Evolutionary conservation across 306 rosid genomes (phyloP).

Genomic region (Astragalus membranaceus): DNA sequence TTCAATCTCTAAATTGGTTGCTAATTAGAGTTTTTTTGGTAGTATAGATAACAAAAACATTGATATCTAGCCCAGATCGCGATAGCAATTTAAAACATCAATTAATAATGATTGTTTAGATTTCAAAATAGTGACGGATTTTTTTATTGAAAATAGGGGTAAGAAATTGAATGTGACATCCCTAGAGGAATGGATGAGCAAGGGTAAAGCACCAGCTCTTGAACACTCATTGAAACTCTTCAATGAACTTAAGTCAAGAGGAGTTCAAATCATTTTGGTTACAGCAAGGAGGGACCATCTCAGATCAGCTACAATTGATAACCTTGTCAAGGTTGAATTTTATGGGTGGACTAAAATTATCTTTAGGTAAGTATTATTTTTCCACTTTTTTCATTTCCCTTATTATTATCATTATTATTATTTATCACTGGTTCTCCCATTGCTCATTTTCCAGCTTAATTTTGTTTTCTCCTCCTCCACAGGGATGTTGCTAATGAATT

Average conservation of each 20-base stretch:
- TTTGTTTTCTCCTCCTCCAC: background rate
- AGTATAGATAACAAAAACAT: no score
- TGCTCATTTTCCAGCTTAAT: background rate
- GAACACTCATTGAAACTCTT: slow-evolving; percentile 42
- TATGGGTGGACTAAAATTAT: slow-evolving; percentile 55
- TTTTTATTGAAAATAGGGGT: slow-evolving; percentile 31
- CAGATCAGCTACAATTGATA: slow-evolving; percentile 58
- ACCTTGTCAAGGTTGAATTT: slow-evolving; percentile 52
- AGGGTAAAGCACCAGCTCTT: slow-evolving; percentile 57
- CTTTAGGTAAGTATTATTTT: slow-evolving; percentile 31
- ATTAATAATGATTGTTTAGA: no score
- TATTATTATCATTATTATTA: no score
- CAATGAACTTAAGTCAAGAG: slow-evolving; percentile 48
- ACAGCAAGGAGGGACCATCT: slow-evolving; percentile 58
- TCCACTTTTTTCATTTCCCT: background rate
- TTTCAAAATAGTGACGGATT: background rate
- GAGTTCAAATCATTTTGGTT: slow-evolving; percentile 51
- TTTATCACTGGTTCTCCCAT: no score
- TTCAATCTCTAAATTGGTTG: no score
- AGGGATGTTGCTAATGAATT: slow-evolving; percentile 23
- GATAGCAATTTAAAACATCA: no score
- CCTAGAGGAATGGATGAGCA: slow-evolving; percentile 55
- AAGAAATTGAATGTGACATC: slow-evolving; percentile 42
- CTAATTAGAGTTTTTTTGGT: no score
- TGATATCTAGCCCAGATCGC: no score